A percentile compares a stretch with the other conserved stretches of the same genome.
These are phyloP conservation scores for Pseudoperonospora humuli DNA, from an alignment of 352 stramenopile genomes.

Conservation along the genomic window DNA sequence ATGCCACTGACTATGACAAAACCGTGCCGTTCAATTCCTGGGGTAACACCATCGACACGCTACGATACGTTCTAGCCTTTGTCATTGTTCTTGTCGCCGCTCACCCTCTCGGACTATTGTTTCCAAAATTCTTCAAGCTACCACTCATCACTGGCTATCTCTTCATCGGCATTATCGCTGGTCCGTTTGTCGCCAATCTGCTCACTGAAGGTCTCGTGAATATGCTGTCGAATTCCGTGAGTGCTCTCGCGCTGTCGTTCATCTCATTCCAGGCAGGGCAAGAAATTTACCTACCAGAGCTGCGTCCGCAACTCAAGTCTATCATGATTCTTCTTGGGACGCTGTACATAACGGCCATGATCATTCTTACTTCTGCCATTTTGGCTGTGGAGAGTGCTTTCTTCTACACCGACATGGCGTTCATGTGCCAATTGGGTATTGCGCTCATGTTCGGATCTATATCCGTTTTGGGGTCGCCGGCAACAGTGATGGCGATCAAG, in stretches of 20 bases:
- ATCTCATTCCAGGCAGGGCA: slow-evolving; percentile 67
- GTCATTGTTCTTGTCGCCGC: slow-evolving; percentile 46
- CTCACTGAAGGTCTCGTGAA: slow-evolving; percentile 26
- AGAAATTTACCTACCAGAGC: slow-evolving; percentile 54
- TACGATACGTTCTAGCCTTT: slow-evolving; percentile 37
- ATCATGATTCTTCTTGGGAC: slow-evolving; percentile 41
- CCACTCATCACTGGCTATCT: slow-evolving; percentile 65
- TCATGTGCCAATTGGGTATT: slow-evolving; percentile 46
- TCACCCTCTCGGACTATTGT: slow-evolving; percentile 50
- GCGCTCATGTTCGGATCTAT: slow-evolving; percentile 64
- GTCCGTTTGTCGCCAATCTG: slow-evolving; percentile 45
- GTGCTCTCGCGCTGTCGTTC: slow-evolving; percentile 54
- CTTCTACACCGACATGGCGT: slow-evolving; percentile 37
- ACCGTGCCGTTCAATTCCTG: slow-evolving; percentile 39
- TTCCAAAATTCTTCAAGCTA: slow-evolving; percentile 45
- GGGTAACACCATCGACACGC: slow-evolving; percentile 31
- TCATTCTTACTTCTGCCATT: slow-evolving; percentile 30
- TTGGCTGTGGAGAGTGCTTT: slow-evolving; percentile 31
- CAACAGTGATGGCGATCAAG: slow-evolving; percentile 68
- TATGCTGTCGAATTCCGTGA: slow-evolving; percentile 42
- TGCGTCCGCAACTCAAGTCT: slow-evolving; percentile 46
- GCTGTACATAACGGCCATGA: slow-evolving; percentile 44
- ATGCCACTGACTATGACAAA: slow-evolving; percentile 13
- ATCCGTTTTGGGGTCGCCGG: slow-evolving; percentile 47
- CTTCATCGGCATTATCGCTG: slow-evolving; percentile 44